phyloP scores from a whole-genome alignment of 768 basidiomycete genomes.

The Hygrophoropsis aurantiaca region DNA sequence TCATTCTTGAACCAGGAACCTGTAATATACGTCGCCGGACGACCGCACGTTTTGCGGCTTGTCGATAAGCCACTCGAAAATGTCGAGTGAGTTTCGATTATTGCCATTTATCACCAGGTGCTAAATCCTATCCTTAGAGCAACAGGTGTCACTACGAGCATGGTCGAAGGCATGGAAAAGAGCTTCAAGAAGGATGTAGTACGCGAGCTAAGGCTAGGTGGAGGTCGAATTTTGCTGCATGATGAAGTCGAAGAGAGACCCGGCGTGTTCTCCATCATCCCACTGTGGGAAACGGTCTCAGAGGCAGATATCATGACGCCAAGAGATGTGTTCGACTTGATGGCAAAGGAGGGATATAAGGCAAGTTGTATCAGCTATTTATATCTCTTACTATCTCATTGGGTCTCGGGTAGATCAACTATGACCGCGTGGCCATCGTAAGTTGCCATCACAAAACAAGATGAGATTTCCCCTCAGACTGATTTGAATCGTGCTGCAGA shows the following conservation, averaged over 20 bases:
- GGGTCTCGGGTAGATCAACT: slow-evolving; percentile 61
- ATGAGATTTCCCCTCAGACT: slow-evolving; percentile 7
- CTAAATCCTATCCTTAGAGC: slow-evolving; percentile 49
- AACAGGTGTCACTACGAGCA: slow-evolving; percentile 86
- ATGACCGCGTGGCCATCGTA: slow-evolving; percentile 88
- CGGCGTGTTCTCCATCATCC: slow-evolving; percentile 86
- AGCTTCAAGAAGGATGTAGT: slow-evolving; percentile 87
- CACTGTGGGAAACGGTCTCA: slow-evolving; percentile 88
- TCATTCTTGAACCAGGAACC: slow-evolving; percentile 63
- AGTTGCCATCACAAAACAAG: slow-evolving; percentile 32
- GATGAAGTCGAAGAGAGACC: slow-evolving; percentile 95
- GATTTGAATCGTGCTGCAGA: slow-evolving; percentile 46
- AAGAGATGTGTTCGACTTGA: slow-evolving; percentile 74
- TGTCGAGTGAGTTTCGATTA: slow-evolving; percentile 67
- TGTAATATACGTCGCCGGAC: slow-evolving; percentile 84
- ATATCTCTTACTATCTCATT: neutral
- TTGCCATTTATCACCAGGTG: neutral
- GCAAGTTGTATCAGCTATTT: slow-evolving; percentile 36
- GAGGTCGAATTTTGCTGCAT: slow-evolving; percentile 84
- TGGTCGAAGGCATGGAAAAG: slow-evolving; percentile 91
- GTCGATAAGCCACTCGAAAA: slow-evolving; percentile 89
- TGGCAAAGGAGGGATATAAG: slow-evolving; percentile 74
- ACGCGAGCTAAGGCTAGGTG: slow-evolving; percentile 66
- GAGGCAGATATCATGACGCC: slow-evolving; percentile 87
- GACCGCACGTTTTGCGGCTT: slow-evolving; percentile 88